Evolutionary conservation across 1,284 basidiomycete species (phyloP).

Genomic region (Ceratobasidium sp.): DNA sequence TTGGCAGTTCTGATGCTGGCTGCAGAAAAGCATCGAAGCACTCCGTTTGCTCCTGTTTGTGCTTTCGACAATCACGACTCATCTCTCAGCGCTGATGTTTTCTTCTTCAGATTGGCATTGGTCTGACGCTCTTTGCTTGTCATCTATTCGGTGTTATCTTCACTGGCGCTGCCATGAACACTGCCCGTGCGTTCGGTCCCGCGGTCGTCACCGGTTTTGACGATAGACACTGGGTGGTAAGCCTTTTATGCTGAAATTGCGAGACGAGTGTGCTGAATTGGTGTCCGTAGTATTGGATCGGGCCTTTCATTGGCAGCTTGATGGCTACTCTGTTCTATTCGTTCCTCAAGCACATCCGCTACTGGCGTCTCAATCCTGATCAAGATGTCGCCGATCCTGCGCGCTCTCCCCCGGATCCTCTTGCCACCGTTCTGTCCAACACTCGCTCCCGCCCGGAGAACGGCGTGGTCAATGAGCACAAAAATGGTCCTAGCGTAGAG

Average conservation of each 20-base stretch:
- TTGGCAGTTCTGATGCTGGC: slow-evolving; percentile 43
- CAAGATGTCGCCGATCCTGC: slow-evolving; percentile 62
- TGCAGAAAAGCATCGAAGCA: slow-evolving; percentile 47
- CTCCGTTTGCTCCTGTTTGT: slow-evolving; percentile 44
- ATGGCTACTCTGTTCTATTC: slow-evolving; percentile 56
- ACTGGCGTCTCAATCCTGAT: slow-evolving; percentile 68
- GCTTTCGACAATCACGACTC: no score
- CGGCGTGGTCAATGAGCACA: background rate
- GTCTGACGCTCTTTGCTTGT: slow-evolving; percentile 76
- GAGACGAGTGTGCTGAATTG: background rate
- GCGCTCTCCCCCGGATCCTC: slow-evolving; percentile 60
- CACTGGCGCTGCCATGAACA: slow-evolving; percentile 75
- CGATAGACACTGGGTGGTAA: slow-evolving; percentile 60
- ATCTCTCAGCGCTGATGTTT: background rate
- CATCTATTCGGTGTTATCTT: slow-evolving; percentile 72
- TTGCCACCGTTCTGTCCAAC: slow-evolving; percentile 47
- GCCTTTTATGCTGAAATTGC: slow-evolving; percentile 45
- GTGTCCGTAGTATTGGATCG: slow-evolving; percentile 52
- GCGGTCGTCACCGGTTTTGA: slow-evolving; percentile 75
- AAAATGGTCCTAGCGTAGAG: no score
- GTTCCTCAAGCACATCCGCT: slow-evolving; percentile 60
- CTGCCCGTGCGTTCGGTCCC: slow-evolving; percentile 81
- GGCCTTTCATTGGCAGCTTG: slow-evolving; percentile 56
- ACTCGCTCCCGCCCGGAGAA: slow-evolving; percentile 4
- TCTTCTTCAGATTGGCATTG: slow-evolving; percentile 71